A percentile compares a stretch with the other conserved stretches of the same genome.
These are phyloP conservation scores for Epichloe gansuensis DNA, from an alignment of 2,329 filamentous ascomycete species.

Conservation along the genomic window DNA sequence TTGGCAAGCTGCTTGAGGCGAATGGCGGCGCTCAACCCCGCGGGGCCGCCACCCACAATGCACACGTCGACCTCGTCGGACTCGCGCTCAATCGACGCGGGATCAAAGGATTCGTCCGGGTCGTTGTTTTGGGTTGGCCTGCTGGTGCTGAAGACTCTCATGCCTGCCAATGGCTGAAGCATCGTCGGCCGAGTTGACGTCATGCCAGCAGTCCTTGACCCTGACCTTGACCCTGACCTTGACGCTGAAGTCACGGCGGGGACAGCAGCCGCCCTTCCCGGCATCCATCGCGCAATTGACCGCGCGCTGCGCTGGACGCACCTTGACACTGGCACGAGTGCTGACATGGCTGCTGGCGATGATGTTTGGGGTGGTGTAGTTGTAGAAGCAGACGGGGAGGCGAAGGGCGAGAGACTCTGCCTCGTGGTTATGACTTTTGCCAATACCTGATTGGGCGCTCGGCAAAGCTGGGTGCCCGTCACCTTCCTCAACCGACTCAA, in stretches of 20 bases:
- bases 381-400: background rate
- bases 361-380: background rate
- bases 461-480: background rate
- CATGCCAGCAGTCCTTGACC: slow-evolving; percentile 7
- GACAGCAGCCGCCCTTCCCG: slow-evolving; percentile 12
- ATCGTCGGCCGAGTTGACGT: slow-evolving; percentile 10
- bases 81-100: slow-evolving; percentile 64
- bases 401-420: background rate
- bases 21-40: slow-evolving; percentile 86
- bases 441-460: slow-evolving; percentile 5
- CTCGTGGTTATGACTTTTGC: slow-evolving; percentile 5
- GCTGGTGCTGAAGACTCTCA: slow-evolving; percentile 26
- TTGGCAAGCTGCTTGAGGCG: slow-evolving; percentile 91
- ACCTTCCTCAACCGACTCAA: background rate
- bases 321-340: slow-evolving; percentile 25
- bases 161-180: slow-evolving; percentile 11
- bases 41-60: slow-evolving; percentile 92
- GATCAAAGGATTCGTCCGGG: slow-evolving; percentile 47
- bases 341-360: slow-evolving; percentile 19
- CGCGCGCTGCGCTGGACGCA: slow-evolving; percentile 27
- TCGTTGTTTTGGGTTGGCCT: slow-evolving; percentile 15
- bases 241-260: slow-evolving; percentile 11
- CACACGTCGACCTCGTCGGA: slow-evolving; percentile 91
- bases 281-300: slow-evolving; percentile 18
- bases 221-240: slow-evolving; percentile 13